Conservation (phyloP, 306 rosid genomes). For the Rosa persica region DNA sequence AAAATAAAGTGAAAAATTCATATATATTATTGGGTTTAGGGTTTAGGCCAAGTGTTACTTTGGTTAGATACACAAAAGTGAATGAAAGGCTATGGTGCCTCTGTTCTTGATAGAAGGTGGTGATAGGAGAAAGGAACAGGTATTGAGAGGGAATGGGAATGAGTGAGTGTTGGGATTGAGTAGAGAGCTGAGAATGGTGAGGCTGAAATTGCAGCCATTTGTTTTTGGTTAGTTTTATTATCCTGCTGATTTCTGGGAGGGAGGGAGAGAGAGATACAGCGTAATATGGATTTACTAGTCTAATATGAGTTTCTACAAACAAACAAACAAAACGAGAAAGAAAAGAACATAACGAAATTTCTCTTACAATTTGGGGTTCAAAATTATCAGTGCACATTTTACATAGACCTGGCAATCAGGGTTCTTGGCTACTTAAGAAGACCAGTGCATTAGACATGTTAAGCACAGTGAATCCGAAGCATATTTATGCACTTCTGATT, state of each 20-base stretch:
- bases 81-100: no score
- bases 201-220: neutral
- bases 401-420: neutral
- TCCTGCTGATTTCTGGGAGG: neutral
- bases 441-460: neutral
- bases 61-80: no score
- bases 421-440: neutral
- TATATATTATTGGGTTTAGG: no score
- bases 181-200: neutral
- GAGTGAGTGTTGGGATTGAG: slow-evolving; percentile 20
- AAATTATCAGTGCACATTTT: neutral
- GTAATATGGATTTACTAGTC: neutral
- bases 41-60: no score
- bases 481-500: neutral
- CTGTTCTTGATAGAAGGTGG: no score
- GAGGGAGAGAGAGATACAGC: neutral
- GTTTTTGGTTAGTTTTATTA: neutral
- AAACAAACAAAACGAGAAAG: neutral
- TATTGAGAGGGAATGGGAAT: neutral
- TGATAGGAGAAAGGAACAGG: slow-evolving; percentile 12
- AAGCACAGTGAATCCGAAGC: neutral
- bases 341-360: neutral
- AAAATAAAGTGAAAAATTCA: no score
- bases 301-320: neutral
- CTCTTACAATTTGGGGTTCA: neutral